Percentiles rank a stretch among this genome's conserved stretches.
phyloP scores from a whole-genome alignment of 192 early-diverging fungal genomes.

The Backusella tuberculispora region DNA sequence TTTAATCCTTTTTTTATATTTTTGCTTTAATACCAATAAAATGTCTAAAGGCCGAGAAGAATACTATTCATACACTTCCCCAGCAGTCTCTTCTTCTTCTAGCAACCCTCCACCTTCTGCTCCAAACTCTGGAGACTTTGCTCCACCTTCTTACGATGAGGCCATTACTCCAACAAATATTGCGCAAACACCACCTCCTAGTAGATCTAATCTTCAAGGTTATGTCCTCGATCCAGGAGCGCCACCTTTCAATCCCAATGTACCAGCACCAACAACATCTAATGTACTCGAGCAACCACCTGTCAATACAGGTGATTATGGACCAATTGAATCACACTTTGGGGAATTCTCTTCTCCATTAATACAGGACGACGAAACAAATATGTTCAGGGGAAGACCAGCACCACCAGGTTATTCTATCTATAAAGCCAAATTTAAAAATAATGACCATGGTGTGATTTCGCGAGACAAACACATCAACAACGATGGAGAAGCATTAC shows the following conservation, averaged over 20 bases:
- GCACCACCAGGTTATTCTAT: slow-evolving; percentile 38
- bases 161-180: not conserved
- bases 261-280: not conserved
- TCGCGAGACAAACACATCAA: slow-evolving; percentile 45
- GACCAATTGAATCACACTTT: not conserved
- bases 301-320: not conserved
- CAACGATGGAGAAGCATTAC: slow-evolving; percentile 38
- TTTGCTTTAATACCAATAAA: not conserved
- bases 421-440: slow-evolving; percentile 32
- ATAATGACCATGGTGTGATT: slow-evolving; percentile 24
- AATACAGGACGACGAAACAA: not conserved
- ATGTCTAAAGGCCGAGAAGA: not conserved
- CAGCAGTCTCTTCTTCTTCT: slow-evolving; percentile 4
- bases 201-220: slow-evolving; percentile 1
- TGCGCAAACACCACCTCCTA: slow-evolving; percentile 3
- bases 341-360: not conserved
- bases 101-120: not conserved
- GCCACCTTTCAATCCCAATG: slow-evolving; percentile 5
- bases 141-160: slow-evolving; percentile 26
- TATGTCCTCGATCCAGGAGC: slow-evolving; percentile 12
- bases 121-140: not conserved
- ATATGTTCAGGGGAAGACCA: slow-evolving; percentile 22
- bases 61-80: not conserved
- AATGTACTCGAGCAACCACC: not conserved
- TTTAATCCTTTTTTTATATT: not conserved